Evolutionary conservation across 495 filamentous ascomycete species (phyloP).

Genomic region (Bacidia gigantensis): DNA sequence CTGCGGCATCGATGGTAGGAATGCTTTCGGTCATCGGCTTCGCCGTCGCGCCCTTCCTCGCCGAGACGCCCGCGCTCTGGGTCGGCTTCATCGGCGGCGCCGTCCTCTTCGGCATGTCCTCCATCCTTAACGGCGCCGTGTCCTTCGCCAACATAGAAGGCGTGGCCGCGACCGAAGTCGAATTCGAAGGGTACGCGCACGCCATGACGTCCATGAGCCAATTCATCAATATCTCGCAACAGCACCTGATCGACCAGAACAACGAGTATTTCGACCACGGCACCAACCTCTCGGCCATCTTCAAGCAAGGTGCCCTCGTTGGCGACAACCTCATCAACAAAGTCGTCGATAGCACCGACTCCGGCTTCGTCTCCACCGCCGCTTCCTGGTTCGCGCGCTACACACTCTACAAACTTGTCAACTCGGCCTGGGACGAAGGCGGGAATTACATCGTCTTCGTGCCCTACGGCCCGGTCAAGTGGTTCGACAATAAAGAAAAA

Average conservation of each 20-base stretch:
- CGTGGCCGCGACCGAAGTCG: not conserved
- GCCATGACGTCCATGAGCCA: not conserved
- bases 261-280: not conserved
- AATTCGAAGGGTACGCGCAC: not conserved
- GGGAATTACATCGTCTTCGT: not conserved
- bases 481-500: too few species aligned
- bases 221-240: not conserved
- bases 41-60: not conserved
- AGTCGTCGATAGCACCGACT: not conserved
- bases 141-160: not conserved
- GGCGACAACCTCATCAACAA: not conserved
- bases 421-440: not conserved
- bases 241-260: not conserved
- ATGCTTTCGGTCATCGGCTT: not conserved
- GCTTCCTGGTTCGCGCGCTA: not conserved
- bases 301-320: not conserved
- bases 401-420: not conserved
- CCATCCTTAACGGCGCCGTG: not conserved
- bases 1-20: not conserved
- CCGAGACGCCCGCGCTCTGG: not conserved
- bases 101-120: not conserved
- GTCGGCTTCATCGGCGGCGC: not conserved
- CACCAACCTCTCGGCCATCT: not conserved
- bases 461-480: too few species aligned
- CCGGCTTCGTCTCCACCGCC: not conserved